These are phyloP conservation scores for Xanthoconium purpureum DNA, from an alignment of 768 basidiomycete genomes.

Conservation along the genomic window DNA sequence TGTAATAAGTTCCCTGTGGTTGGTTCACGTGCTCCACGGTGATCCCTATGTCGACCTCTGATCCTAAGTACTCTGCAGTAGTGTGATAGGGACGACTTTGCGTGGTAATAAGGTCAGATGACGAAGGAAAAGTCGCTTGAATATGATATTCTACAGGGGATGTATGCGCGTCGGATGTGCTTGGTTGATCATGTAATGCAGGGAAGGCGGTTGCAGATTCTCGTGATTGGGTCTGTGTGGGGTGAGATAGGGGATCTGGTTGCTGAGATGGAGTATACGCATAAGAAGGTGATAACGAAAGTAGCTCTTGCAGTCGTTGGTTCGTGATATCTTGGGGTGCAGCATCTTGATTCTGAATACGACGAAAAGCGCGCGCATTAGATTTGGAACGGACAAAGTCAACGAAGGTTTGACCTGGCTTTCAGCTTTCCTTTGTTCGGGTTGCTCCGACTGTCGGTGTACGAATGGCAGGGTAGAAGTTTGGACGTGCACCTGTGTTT, in stretches of 20 bases:
- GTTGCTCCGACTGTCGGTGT: neutral
- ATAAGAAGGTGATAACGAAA: slow-evolving; percentile 11
- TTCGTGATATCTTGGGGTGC: slow-evolving; percentile 12
- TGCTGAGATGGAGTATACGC: neutral
- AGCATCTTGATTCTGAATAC: neutral
- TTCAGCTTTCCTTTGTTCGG: slow-evolving; percentile 4
- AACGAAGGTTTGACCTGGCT: slow-evolving; percentile 1
- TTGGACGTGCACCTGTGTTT: neutral
- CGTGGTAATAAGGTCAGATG: neutral
- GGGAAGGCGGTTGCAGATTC: neutral
- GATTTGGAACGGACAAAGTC: too few species aligned
- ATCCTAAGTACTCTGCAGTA: slow-evolving; percentile 3
- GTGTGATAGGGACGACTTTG: slow-evolving; percentile 7
- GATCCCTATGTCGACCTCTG: slow-evolving; percentile 12
- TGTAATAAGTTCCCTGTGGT: slow-evolving; percentile 11
- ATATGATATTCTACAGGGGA: neutral
- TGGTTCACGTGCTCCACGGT: slow-evolving; percentile 15
- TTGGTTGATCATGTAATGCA: neutral
- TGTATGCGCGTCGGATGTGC: neutral
- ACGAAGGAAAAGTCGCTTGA: slow-evolving; percentile 6
- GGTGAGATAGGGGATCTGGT: neutral
- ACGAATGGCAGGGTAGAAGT: neutral
- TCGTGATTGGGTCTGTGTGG: neutral
- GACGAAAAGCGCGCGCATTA: neutral
- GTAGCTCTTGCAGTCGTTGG: slow-evolving; percentile 26